Percentiles rank a stretch among this genome's conserved stretches.
Evolutionary conservation across 306 rosid genomes (phyloP).

Genomic region (Lathyrus tuberosus): DNA sequence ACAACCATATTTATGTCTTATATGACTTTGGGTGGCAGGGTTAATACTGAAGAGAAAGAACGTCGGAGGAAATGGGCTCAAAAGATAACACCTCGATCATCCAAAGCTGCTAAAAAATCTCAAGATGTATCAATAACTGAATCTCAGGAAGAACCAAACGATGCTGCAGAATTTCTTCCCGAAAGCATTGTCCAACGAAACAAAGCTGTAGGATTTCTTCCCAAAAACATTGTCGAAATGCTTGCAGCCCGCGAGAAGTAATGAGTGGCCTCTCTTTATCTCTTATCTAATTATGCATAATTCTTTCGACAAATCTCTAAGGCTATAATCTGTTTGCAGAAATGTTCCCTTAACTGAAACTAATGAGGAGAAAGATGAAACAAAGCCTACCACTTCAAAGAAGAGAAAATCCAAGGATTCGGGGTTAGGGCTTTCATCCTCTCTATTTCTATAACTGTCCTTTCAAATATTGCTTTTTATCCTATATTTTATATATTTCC

Average conservation of each 20-base stretch:
- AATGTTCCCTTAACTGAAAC: slow-evolving; percentile 58
- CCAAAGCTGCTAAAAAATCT: slow-evolving; percentile 44
- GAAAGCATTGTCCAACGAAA: slow-evolving; percentile 24
- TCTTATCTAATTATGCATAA: slow-evolving; percentile 14
- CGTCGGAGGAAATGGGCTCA: slow-evolving; percentile 77
- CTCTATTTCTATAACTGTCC: slow-evolving; percentile 4
- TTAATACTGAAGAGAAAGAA: slow-evolving; percentile 70
- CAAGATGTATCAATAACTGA: slow-evolving; percentile 45
- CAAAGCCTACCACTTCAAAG: slow-evolving; percentile 46
- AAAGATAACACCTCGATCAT: slow-evolving; percentile 60
- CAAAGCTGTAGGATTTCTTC: slow-evolving; percentile 66
- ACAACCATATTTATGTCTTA: slow-evolving; percentile 7
- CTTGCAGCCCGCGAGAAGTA: slow-evolving; percentile 88
- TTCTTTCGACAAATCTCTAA: slow-evolving; percentile 23
- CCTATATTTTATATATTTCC: slow-evolving; percentile 2
- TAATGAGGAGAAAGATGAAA: slow-evolving; percentile 60
- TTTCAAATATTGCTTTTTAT: slow-evolving; percentile 16
- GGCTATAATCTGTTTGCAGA: slow-evolving; percentile 51
- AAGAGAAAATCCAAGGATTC: slow-evolving; percentile 61
- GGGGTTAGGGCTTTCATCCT: slow-evolving; percentile 56
- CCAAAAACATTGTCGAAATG: slow-evolving; percentile 69
- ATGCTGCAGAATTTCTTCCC: slow-evolving; percentile 51
- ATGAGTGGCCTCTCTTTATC: slow-evolving; percentile 40
- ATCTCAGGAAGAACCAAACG: slow-evolving; percentile 41
- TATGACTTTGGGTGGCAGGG: slow-evolving; percentile 49